Conservation (phyloP, 169 alveolate genomes). For the Plasmodium inui region DNA sequence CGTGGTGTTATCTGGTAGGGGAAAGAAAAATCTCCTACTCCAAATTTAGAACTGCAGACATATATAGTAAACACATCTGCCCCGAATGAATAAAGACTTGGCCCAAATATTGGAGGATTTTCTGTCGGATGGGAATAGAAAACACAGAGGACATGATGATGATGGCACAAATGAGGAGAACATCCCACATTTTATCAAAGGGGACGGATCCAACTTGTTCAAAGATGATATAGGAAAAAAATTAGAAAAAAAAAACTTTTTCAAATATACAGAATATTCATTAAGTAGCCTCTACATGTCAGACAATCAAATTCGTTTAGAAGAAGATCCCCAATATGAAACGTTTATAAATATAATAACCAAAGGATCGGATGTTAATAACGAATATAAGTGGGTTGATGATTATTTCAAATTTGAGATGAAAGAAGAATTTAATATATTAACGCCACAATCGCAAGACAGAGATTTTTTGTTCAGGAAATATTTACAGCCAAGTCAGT, state of each 20-base stretch:
- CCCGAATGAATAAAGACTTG: slow-evolving; percentile 4
- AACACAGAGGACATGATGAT: background rate
- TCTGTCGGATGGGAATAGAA: background rate
- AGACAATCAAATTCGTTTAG: slow-evolving; percentile 20
- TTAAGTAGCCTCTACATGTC: slow-evolving; percentile 66
- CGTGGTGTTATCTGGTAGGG: background rate
- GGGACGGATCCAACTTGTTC: background rate
- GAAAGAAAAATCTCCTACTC: background rate
- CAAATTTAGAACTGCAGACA: background rate
- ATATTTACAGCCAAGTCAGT: slow-evolving; percentile 61
- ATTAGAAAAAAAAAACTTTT: slow-evolving; percentile 22
- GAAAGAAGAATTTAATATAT: slow-evolving; percentile 46
- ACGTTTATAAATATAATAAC: slow-evolving; percentile 55
- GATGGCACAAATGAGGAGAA: background rate
- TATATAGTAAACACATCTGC: background rate
- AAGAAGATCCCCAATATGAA: slow-evolving; percentile 48
- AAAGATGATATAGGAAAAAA: slow-evolving; percentile 21
- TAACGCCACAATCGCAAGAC: slow-evolving; percentile 44
- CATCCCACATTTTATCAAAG: background rate
- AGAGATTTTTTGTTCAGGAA: slow-evolving; percentile 49
- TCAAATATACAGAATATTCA: slow-evolving; percentile 70
- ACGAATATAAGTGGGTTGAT: slow-evolving; percentile 68
- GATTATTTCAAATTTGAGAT: slow-evolving; percentile 32
- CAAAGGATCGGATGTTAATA: slow-evolving; percentile 67
- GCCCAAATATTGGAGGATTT: slow-evolving; percentile 33